Evolutionary conservation across 768 basidiomycete genomes (phyloP), one percentile per base, ranked within the genome.

Genomic region (Suillus brevipes): DNA sequence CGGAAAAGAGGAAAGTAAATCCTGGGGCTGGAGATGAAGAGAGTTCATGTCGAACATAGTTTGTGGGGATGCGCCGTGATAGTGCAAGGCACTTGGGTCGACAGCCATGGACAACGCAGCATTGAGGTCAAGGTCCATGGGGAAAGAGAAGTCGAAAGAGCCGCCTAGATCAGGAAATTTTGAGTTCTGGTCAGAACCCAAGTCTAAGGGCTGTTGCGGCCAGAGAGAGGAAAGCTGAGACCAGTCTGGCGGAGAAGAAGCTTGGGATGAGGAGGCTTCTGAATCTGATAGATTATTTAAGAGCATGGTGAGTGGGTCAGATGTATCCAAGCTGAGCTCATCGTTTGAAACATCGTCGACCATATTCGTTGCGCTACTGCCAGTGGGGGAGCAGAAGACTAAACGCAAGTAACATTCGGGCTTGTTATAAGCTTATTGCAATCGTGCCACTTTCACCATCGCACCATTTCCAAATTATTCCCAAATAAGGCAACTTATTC

Each of bases 71-170:
- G 38, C 57, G 63, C 20, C 73, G 62, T 83, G 56, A 20, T 74
- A 86, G 70, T 90, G 89, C 14, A 91, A 77, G 8, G 84, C 79
- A 68, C 79, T 87, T 37, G 91, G 89, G 65, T 92, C 88, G 62
- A 92, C 82, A 1, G 84, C 83, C 69, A 87, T 82, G 23, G 83
- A 76, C 38, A 77, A 43, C 23, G 72, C 67, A 2, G 72, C 66
- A 72, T 81, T 79, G 62, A 88, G 86, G 70, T 89, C 88, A 75
- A 90, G 81, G 74, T 87, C 86, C 82, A 88, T 84, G 73, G 74
- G 66, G 73, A 81, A 64, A 28, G 78, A 71, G 60, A 82, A 76
- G 72, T 73, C 75, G 69, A 72, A 84, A 66, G 72, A 82, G 67
- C 73, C 31, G 68, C 69, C 68, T 78, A 86, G 59, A 81, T 81